phyloP scores from a whole-genome alignment of 345 rosid species.

The Salix purpurea region DNA sequence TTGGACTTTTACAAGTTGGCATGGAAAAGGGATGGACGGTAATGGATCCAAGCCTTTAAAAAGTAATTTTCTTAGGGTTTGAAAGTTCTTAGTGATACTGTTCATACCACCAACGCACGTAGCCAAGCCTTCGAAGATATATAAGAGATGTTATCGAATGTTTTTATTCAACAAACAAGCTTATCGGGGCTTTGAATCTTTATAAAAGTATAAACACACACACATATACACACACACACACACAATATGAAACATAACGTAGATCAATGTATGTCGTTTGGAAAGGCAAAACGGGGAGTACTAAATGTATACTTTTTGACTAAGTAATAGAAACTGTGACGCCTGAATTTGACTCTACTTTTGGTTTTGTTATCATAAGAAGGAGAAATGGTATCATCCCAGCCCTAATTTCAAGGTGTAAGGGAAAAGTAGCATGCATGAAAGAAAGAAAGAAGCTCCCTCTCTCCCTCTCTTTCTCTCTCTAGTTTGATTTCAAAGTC shows the following conservation, averaged over 20 bases:
- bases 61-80: too few species aligned
- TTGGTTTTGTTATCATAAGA: not conserved
- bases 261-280: not conserved
- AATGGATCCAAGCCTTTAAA: too few species aligned
- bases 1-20: too few species aligned
- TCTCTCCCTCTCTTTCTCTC: not conserved
- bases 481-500: conserved; percentile 7
- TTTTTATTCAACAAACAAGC: too few species aligned
- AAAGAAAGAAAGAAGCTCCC: not conserved
- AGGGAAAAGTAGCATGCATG: conserved; percentile 20
- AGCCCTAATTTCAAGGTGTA: conserved; percentile 18
- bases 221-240: too few species aligned
- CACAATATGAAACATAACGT: not conserved
- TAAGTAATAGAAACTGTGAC: conserved; percentile 1
- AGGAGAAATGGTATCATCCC: not conserved
- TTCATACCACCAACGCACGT: too few species aligned
- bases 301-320: conserved; percentile 4
- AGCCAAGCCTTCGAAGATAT: too few species aligned
- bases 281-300: not conserved
- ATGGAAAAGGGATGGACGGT: too few species aligned
- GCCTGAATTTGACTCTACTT: conserved; percentile 20
- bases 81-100: too few species aligned
- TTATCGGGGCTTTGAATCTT: too few species aligned
- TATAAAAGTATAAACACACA: too few species aligned
- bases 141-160: too few species aligned